A percentile compares a stretch with the other conserved stretches of the same genome.
phyloP scores from a whole-genome alignment of 345 rosid species.

The Moricandia arvensis region DNA sequence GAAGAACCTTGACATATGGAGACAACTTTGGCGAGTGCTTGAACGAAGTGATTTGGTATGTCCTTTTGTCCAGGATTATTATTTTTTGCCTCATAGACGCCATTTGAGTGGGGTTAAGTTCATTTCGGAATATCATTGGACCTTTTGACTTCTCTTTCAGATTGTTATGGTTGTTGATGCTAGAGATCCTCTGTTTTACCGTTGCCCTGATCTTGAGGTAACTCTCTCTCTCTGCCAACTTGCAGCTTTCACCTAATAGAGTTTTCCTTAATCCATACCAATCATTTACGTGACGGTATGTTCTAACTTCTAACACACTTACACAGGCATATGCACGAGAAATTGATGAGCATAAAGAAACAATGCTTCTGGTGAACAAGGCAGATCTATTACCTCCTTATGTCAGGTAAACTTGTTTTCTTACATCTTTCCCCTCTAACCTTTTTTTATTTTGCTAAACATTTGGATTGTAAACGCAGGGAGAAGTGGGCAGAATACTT shows the following conservation, averaged over 20 bases:
- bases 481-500: slow-evolving; percentile 83
- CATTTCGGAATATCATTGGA: background rate
- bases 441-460: slow-evolving; percentile 16
- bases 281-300: background rate
- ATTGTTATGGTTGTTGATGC: slow-evolving; percentile 99
- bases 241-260: slow-evolving; percentile 11
- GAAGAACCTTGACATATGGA: slow-evolving; percentile 97
- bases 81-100: slow-evolving; percentile 27
- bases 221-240: slow-evolving; percentile 18
- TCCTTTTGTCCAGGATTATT: background rate
- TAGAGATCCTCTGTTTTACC: slow-evolving; percentile 83
- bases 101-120: background rate
- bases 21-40: slow-evolving; percentile 52
- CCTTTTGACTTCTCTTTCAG: slow-evolving; percentile 40
- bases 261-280: background rate
- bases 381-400: slow-evolving; percentile 84
- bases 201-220: slow-evolving; percentile 97
- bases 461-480: slow-evolving; percentile 43
- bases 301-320: slow-evolving; percentile 17
- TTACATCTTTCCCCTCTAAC: background rate
- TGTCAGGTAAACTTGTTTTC: slow-evolving; percentile 51
- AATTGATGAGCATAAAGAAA: slow-evolving; percentile 68
- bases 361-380: slow-evolving; percentile 89
- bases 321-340: slow-evolving; percentile 77
- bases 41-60: slow-evolving; percentile 85